A percentile compares a stretch with the other conserved stretches of the same genome.
Conservation (phyloP, 2,329 filamentous ascomycete genomes). For the Nigrospora sphaerica region DNA sequence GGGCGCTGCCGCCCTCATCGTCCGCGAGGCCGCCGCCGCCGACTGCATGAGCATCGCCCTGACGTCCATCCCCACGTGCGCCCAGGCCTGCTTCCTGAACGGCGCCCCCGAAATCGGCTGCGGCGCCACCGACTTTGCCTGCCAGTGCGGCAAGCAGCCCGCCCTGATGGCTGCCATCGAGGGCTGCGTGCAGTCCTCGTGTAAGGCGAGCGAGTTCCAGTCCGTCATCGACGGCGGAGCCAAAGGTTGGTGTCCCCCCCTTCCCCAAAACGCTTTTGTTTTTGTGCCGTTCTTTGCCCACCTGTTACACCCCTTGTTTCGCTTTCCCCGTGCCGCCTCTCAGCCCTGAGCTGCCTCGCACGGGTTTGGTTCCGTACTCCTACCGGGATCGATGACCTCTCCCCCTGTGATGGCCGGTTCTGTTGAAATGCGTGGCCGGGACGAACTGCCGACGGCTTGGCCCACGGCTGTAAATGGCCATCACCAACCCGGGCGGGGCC, state of each 20-base stretch:
- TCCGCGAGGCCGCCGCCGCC: not conserved
- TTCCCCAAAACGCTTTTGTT: no score
- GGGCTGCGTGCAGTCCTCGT: constrained; percentile 19
- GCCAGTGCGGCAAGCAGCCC: constrained; percentile 22
- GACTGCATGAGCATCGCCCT: constrained; percentile 6
- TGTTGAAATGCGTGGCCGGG: no score
- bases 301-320: no score
- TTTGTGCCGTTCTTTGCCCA: no score
- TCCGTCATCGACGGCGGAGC: constrained; percentile 23
- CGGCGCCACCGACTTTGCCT: constrained; percentile 20
- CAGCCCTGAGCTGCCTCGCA: no score
- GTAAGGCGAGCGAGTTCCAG: constrained; percentile 15
- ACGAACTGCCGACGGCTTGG: no score
- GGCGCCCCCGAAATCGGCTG: constrained; percentile 21
- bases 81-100: constrained; percentile 22
- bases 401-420: no score
- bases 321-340: no score
- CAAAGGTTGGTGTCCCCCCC: constrained; percentile 10
- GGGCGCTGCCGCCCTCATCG: not conserved
- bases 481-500: no score
- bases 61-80: constrained; percentile 19
- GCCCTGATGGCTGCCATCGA: constrained; percentile 22
- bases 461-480: no score
- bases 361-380: no score
- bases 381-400: no score